Evolutionary conservation across 1,284 basidiomycete species (phyloP), one percentile per base, ranked within the genome.

Genomic region (Puccinia brachypodii): DNA sequence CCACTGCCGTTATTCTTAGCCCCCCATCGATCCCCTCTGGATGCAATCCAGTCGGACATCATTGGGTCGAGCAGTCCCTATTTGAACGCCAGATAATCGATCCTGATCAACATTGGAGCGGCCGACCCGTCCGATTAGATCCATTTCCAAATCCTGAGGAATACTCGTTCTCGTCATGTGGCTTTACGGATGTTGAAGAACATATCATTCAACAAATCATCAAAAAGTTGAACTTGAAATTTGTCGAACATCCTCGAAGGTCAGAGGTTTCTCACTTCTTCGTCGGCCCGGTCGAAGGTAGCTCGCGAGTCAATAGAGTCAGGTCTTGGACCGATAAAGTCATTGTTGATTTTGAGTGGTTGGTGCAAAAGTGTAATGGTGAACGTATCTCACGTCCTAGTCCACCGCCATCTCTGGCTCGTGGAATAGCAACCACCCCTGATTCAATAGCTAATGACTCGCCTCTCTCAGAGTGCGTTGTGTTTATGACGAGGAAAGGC

Each of bases 201-300:
- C 69, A 73, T 38, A 66, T 81, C 25, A 36, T 81, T 47, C 68
- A 74, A 28, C 78, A 71, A 33, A 42, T 60, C 36, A 3, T 81
- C 25, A 81, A 73, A 44, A 53, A 60, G 2, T 33, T 81, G 50
- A 72, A 81, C 22, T 44, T 81, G 40, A 81, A 81, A 56, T 81
- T 62, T 44, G 44, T 73, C n/a, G 56, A 62, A 42, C 60, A 74
- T 60, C 78, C 78, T 42, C 68, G 58, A 14, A 68, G 78, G 11
- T 73, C 68, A 19, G 78, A 73, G 13, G 78, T 81, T 14, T 73
- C 78, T 73, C 78, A 81, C 36, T 56, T 81, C 47, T 81, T 81
- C 56, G 22, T 81, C 44, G 78, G 78, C 1, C 78, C 78, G 16
- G 78, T 73, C 2, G 47, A 81, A 53, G 47, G 19, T 36, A 81